A percentile compares a stretch with the other conserved stretches of the same genome.
Evolutionary conservation across 805 yeast genomes (phyloP).

Genomic region (Schizosaccharomyces lindneri): DNA sequence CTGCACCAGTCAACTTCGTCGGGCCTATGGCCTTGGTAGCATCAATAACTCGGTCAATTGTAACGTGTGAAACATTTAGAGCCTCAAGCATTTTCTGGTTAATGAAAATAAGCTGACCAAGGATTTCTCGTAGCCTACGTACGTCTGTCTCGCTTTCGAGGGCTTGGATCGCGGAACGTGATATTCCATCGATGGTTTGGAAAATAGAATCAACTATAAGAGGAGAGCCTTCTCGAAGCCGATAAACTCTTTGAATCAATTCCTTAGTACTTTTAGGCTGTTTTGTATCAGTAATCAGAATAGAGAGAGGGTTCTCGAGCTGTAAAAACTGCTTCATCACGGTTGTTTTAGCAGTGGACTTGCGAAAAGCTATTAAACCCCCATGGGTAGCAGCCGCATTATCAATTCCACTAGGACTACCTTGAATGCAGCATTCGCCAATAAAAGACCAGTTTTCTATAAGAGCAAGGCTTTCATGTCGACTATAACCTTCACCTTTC

Average conservation of each 20-base stretch:
- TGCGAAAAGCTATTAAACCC: constrained; percentile 78
- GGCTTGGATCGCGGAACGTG: constrained; percentile 44
- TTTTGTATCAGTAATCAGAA: constrained; percentile 60
- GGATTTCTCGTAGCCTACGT: constrained; percentile 9
- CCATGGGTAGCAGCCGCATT: constrained; percentile 91
- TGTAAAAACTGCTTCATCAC: constrained; percentile 5
- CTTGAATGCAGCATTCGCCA: constrained; percentile 90
- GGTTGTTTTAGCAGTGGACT: constrained; percentile 14
- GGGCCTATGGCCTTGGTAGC: constrained; percentile 53
- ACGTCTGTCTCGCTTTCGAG: constrained; percentile 20
- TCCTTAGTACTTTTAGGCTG: constrained; percentile 74
- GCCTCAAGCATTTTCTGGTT: constrained; percentile 76
- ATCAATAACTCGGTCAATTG: constrained; percentile 49
- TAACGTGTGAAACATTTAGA: constrained; percentile 79
- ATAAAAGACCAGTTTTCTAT: constrained; percentile 72
- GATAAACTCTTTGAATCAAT: constrained; percentile 53
- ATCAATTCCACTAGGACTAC: constrained; percentile 90
- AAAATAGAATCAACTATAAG: constrained; percentile 31
- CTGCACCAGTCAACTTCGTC: constrained; percentile 92
- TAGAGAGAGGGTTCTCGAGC: constrained; percentile 26
- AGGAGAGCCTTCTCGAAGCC: constrained; percentile 28
- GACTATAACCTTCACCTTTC: too few species aligned
- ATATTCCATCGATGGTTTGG: constrained; percentile 51
- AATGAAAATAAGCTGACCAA: constrained; percentile 42
- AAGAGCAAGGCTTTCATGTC: constrained; percentile 11